These are phyloP conservation scores for Claviceps pazoutovae DNA, from an alignment of 2,329 filamentous ascomycete genomes.

Conservation along the genomic window DNA sequence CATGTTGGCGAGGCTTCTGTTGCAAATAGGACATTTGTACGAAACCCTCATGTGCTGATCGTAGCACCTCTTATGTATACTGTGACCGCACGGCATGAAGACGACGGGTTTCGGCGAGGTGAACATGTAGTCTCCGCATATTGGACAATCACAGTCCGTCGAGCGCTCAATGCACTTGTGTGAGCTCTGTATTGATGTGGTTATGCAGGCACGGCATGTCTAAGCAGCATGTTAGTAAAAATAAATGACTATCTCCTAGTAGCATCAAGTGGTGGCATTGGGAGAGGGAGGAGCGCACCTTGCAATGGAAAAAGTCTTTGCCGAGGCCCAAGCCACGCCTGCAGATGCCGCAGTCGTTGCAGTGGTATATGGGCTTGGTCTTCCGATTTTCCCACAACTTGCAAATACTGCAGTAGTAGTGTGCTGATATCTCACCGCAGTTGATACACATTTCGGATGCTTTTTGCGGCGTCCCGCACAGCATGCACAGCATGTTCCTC, in stretches of 20 bases:
- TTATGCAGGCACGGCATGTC: constrained; percentile 89
- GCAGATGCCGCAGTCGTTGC: constrained; percentile 90
- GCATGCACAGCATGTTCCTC: constrained; percentile 94
- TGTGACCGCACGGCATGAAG: constrained; percentile 91
- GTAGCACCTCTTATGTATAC: constrained; percentile 85
- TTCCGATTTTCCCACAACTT: constrained; percentile 95
- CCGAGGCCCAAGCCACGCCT: constrained; percentile 79
- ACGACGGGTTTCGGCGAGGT: constrained; percentile 78
- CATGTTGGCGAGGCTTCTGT: constrained; percentile 95
- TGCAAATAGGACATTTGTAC: constrained; percentile 95
- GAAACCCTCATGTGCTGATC: constrained; percentile 76
- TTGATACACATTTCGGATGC: constrained; percentile 64
- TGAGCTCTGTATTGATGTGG: constrained; percentile 67
- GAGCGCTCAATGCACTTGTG: constrained; percentile 92
- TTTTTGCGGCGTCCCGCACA: constrained; percentile 72
- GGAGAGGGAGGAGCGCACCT: constrained; percentile 41
- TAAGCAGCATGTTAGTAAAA: constrained; percentile 18
- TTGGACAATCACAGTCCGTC: constrained; percentile 90
- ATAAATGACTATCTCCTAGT: background rate
- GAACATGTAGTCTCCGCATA: constrained; percentile 94
- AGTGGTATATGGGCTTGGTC: constrained; percentile 89
- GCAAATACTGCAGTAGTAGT: constrained; percentile 88
- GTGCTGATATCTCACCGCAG: constrained; percentile 65
- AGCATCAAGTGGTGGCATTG: background rate
- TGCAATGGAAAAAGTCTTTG: constrained; percentile 97